Conservation (phyloP, 768 basidiomycete species). For the Tylopilus subfusipes region DNA sequence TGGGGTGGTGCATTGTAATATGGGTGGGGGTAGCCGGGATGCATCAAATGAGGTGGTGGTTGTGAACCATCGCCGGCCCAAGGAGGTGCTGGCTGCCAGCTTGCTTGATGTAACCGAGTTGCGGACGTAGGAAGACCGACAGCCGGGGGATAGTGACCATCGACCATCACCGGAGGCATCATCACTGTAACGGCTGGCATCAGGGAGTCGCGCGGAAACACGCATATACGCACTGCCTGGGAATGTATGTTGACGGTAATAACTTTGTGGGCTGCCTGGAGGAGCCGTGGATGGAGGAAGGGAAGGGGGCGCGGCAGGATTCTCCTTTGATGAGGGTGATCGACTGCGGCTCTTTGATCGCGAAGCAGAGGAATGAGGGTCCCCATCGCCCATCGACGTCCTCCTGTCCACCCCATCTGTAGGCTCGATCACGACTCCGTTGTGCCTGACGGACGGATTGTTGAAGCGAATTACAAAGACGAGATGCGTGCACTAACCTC, state of each 20-base stretch:
- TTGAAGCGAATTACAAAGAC: background rate
- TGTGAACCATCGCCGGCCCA: slow-evolving; percentile 36
- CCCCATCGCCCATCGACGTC: slow-evolving; percentile 20
- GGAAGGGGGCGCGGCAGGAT: slow-evolving; percentile 29
- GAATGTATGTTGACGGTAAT: slow-evolving; percentile 65
- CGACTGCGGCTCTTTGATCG: slow-evolving; percentile 49
- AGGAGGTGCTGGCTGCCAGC: slow-evolving; percentile 39
- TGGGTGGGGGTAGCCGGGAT: slow-evolving; percentile 37
- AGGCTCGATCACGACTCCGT: slow-evolving; percentile 63
- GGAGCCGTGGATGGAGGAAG: slow-evolving; percentile 35
- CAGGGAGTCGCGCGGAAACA: background rate
- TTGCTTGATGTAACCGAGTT: slow-evolving; percentile 41
- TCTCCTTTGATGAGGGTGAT: slow-evolving; percentile 45
- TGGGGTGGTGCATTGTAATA: slow-evolving; percentile 38
- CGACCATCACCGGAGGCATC: slow-evolving; percentile 41
- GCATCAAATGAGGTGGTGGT: slow-evolving; percentile 30
- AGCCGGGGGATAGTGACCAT: slow-evolving; percentile 39
- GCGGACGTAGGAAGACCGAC: slow-evolving; percentile 54
- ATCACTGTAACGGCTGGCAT: slow-evolving; percentile 33
- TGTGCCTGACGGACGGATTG: slow-evolving; percentile 41
- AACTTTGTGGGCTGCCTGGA: slow-evolving; percentile 45
- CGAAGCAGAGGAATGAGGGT: slow-evolving; percentile 38
- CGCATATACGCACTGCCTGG: slow-evolving; percentile 35
- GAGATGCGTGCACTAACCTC: slow-evolving; percentile 42
- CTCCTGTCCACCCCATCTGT: slow-evolving; percentile 22